phyloP scores from a whole-genome alignment of 345 rosid species.

The Moringa oleifera region DNA sequence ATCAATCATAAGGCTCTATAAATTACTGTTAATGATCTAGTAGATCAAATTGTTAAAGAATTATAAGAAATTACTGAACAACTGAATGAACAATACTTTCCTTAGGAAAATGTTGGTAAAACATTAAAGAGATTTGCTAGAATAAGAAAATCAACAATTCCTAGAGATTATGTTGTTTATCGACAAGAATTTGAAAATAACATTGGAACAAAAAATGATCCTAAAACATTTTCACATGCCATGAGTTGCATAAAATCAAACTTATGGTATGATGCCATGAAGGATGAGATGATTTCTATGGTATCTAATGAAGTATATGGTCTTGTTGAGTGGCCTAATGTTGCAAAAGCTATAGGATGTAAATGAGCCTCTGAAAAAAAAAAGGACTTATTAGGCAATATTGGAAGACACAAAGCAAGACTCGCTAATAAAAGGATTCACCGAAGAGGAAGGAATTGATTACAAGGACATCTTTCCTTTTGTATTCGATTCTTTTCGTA shows the following conservation, averaged over 20 bases:
- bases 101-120: background rate
- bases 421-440: background rate
- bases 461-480: too few species aligned
- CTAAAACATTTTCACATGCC: background rate
- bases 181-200: background rate
- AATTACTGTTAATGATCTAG: background rate
- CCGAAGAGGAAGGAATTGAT: background rate
- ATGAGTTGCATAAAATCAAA: too few species aligned
- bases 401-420: slow-evolving; percentile 1
- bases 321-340: background rate
- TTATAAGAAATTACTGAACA: background rate
- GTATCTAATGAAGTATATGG: background rate
- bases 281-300: background rate
- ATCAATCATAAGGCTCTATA: too few species aligned
- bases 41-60: background rate
- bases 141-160: background rate
- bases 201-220: too few species aligned
- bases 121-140: too few species aligned
- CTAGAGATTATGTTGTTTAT: background rate
- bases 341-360: background rate
- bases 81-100: background rate
- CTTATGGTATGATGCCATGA: too few species aligned
- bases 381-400: background rate
- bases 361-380: background rate
- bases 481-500: too few species aligned